Evolutionary conservation across 495 filamentous ascomycete species (phyloP).

Genomic region (Lepidopterella palustris): DNA sequence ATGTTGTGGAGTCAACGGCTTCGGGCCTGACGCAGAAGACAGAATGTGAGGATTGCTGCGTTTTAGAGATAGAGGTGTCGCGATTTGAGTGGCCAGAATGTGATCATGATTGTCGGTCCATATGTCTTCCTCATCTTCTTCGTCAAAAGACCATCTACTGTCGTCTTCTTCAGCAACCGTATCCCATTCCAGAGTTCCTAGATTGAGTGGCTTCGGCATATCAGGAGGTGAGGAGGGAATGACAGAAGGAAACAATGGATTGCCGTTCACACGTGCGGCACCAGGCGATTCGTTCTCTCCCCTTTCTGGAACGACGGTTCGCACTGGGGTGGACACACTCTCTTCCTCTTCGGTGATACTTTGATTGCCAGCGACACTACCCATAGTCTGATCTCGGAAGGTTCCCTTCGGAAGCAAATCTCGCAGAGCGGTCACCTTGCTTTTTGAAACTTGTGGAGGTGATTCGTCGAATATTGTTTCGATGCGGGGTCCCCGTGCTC

Average conservation of each 20-base stretch:
- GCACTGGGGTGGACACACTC: constrained; percentile 51
- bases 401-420: constrained; percentile 43
- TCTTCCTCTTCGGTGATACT: constrained; percentile 64
- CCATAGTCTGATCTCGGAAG: constrained; percentile 36
- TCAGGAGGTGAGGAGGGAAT: constrained; percentile 26
- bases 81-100: constrained; percentile 14
- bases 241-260: constrained; percentile 20
- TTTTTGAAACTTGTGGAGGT: constrained; percentile 50
- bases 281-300: constrained; percentile 17
- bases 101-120: constrained; percentile 14
- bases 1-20: constrained; percentile 6
- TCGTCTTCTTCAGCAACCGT: constrained; percentile 24
- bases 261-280: constrained; percentile 6
- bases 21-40: constrained; percentile 20
- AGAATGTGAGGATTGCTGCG: constrained; percentile 22
- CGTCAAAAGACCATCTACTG: constrained; percentile 33
- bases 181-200: constrained; percentile 28
- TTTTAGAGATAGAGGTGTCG: constrained; percentile 22
- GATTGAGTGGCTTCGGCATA: constrained; percentile 23
- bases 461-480: constrained; percentile 85
- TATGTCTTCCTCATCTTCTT: constrained; percentile 21
- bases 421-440: constrained; percentile 54
- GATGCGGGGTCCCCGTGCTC: constrained; percentile 53
- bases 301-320: constrained; percentile 20
- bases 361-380: constrained; percentile 36